Evolutionary conservation across 2,329 filamentous ascomycete genomes (phyloP), one percentile per base, ranked within the genome.

Genomic region (Penicillium psychrosexuale): DNA sequence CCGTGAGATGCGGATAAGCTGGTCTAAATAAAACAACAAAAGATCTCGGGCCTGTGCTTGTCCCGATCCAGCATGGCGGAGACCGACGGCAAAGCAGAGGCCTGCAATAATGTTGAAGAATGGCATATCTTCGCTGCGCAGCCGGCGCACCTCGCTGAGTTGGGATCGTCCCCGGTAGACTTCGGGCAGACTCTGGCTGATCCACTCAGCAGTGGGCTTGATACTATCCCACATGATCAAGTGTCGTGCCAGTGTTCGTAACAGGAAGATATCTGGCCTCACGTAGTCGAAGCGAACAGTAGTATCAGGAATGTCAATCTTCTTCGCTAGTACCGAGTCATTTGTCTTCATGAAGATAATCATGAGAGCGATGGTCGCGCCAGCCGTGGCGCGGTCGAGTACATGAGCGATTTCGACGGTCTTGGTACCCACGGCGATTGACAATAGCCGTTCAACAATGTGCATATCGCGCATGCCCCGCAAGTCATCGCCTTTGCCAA

Each of bases 261-360:
- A 80, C 7, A 99, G 83, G 60, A 99, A 88, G 39, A 97, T 86
- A 68, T 99, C 94, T 0, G 94, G 94, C 2, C 94, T 86, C 17
- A 97, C 88, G 69, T 97, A 97, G 70, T 97, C 94, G 70, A 96
- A 97, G 63, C 97, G 92, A 33, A 94, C 81, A 27, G 89, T 77
- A 0, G 94, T 95, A 61, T 96, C 89, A 0, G 95, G 95, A 0
- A 97, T 86, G 69, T 97, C 91, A 49, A 99, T 87, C 77, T 97
- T 97, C 53, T 87, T 85, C 3, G 94, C 94, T 19, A 99, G 83
- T 15, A 89, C 85, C 56, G 84, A 82, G 68, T 99, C 90, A 60
- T 95, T 90, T 0, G 93, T 94, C 74, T 97, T 97, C 90, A 99
- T 94, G 72, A 93, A 99, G 31, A 99, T 93, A 51, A 99, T 82